phyloP scores from a whole-genome alignment of 768 basidiomycete species.

The Galerina marginata region DNA sequence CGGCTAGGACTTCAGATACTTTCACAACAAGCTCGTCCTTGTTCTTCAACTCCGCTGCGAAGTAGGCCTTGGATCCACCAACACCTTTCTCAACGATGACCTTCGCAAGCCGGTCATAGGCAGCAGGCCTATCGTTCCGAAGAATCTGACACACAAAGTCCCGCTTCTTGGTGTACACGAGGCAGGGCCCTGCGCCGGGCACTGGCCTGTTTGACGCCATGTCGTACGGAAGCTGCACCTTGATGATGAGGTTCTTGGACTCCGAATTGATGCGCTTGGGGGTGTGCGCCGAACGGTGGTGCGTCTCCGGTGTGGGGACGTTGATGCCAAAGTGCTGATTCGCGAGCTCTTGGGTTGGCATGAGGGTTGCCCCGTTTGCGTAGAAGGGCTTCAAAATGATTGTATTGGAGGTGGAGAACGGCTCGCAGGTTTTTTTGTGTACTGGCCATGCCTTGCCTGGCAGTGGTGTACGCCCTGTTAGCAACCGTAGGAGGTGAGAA shows the following conservation, averaged over 20 bases:
- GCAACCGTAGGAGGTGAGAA: background rate
- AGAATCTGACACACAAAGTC: conserved; percentile 53
- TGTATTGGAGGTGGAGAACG: conserved; percentile 48
- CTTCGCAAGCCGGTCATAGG: conserved; percentile 47
- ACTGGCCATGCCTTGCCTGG: conserved; percentile 48
- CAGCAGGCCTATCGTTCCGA: conserved; percentile 34
- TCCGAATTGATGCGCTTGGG: conserved; percentile 14
- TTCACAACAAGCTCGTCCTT: conserved; percentile 55
- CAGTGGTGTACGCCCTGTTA: background rate
- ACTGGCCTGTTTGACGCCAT: background rate
- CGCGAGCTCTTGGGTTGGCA: conserved; percentile 23
- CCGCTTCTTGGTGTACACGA: conserved; percentile 59
- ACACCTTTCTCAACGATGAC: conserved; percentile 48
- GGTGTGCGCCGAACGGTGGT: background rate
- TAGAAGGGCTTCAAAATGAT: conserved; percentile 55
- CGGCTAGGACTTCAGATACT: conserved; percentile 55
- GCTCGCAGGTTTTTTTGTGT: conserved; percentile 53
- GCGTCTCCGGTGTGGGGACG: background rate
- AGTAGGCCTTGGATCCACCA: conserved; percentile 55
- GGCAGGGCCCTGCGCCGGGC: background rate
- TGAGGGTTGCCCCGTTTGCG: background rate
- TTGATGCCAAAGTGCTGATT: background rate
- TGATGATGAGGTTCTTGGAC: conserved; percentile 53
- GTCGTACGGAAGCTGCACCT: conserved; percentile 52
- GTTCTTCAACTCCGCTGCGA: conserved; percentile 54